A percentile compares a stretch with the other conserved stretches of the same genome.
phyloP scores from a whole-genome alignment of 495 filamentous ascomycete genomes.

The Podospora australis region DNA sequence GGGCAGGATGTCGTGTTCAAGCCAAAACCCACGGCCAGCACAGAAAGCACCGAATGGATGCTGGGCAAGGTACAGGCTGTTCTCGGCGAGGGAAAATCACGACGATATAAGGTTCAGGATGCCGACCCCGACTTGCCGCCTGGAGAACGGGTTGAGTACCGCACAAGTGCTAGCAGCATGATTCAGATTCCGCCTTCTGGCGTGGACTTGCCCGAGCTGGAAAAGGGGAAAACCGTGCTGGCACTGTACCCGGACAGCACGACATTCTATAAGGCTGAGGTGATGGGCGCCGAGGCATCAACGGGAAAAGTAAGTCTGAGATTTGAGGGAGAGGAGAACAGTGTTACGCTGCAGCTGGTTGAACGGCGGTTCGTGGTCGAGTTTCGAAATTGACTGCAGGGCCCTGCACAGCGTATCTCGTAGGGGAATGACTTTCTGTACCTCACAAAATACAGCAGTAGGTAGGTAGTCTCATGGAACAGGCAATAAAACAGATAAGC shows the following conservation, averaged over 20 bases:
- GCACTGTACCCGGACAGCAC: conserved; percentile 88
- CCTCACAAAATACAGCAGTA: no score
- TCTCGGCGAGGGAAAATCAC: conserved; percentile 76
- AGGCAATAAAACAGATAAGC: background rate
- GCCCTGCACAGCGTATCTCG: background rate
- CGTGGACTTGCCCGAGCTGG: conserved; percentile 58
- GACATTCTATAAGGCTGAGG: conserved; percentile 94
- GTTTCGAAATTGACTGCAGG: conserved; percentile 36
- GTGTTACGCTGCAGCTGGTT: conserved; percentile 69
- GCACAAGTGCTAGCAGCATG: conserved; percentile 70
- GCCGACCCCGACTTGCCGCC: conserved; percentile 74
- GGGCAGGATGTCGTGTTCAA: conserved; percentile 84
- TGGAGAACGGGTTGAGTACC: conserved; percentile 65
- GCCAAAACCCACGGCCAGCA: conserved; percentile 61
- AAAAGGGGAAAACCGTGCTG: conserved; percentile 72
- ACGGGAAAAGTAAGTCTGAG: conserved; percentile 53
- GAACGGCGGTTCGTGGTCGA: conserved; percentile 76
- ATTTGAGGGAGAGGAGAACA: conserved; percentile 84
- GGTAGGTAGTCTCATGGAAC: background rate
- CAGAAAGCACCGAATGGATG: conserved; percentile 74
- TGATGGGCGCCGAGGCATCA: conserved; percentile 60
- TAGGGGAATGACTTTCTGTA: no score
- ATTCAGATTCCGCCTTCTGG: conserved; percentile 63
- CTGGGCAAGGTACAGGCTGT: conserved; percentile 82
- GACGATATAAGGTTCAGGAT: conserved; percentile 92